Base-by-base conservation (phyloP, 208 protist genomes). In the Leishmania aethiopica region DNA sequence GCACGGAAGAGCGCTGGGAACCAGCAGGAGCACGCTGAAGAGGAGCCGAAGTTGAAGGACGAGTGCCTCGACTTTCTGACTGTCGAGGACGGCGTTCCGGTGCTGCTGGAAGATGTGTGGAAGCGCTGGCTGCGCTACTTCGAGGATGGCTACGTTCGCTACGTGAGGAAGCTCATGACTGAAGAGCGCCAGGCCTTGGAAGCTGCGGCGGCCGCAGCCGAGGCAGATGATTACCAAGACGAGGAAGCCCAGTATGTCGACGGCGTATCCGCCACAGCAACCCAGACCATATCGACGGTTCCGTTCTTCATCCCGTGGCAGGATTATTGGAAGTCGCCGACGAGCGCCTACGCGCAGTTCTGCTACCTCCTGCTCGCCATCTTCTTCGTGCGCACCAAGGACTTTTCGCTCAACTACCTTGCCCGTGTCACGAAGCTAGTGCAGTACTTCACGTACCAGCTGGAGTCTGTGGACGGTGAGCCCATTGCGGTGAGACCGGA, bases 281-380 rank as follows among this genome's bases (percentile, higher is more conserved):
- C 49, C 3, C 66, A 67, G 35, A 13, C 69, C 11, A 64, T 77
- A 1, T 47, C 73, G 10, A 78, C 79, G 11, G 77, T 84, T 17
- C 84, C 84, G 10, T 28, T 72, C 55, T 79, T 87, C 62, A 80
- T 73, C 32, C 51, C 79, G 1, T 80, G 55, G 8, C 66, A 84
- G 78, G 76, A 32, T 59, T 83, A 82, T 60, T 87, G 83, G 79
- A 81, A 42, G 71, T 69, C 77, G 47, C 64, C 77, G 53, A 85
- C 71, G 53, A 91, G 77, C 55, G 81, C 86, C 37, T 91, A 90
- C 81, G 85, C 79, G 55, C 88, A 91, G 84, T 91, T 91, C 57
- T 75, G 78, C 66, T 70, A 70, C 40, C 59, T 89, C 7, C 84
- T 91, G 2, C 69, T 91, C 13, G 81, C 83, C 77, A 83, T 87